These are phyloP conservation scores for Elongisporangium prolatum DNA, from an alignment of 352 stramenopile genomes.

Conservation along the genomic window DNA sequence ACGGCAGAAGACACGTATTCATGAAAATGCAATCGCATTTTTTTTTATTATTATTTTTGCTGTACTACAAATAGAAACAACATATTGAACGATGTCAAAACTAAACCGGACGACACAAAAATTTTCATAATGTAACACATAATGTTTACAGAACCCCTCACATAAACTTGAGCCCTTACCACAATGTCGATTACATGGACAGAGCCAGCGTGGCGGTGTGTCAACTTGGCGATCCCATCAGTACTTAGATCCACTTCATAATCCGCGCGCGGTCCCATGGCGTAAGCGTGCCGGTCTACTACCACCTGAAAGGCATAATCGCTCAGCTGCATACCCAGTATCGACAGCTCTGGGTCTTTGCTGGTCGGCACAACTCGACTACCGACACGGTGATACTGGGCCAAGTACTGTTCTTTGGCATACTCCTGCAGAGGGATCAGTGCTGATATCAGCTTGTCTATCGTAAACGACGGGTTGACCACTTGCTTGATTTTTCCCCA, in stretches of 20 bases:
- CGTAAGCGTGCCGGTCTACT: too few species aligned
- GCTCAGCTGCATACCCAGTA: not conserved
- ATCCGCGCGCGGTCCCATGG: too few species aligned
- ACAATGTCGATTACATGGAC: too few species aligned
- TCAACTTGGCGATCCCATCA: too few species aligned
- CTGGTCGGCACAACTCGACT: not conserved
- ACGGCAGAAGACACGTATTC: conserved; percentile 5
- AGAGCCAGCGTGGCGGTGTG: too few species aligned
- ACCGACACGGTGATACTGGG: not conserved
- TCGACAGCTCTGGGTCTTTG: conserved; percentile 1
- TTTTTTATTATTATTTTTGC: not conserved
- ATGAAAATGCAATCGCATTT: conserved; percentile 9
- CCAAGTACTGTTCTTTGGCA: conserved; percentile 1
- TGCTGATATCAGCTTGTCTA: too few species aligned
- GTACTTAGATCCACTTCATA: too few species aligned
- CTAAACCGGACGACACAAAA: not conserved
- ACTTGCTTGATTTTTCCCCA: conserved; percentile 2
- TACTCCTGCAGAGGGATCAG: conserved; percentile 2
- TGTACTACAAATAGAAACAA: too few species aligned
- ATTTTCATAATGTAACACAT: not conserved
- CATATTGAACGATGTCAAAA: not conserved
- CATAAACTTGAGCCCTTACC: not conserved
- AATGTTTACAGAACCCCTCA: conserved; percentile 1
- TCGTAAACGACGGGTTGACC: too few species aligned
- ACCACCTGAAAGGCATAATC: too few species aligned